Evolutionary conservation across 2,329 filamentous ascomycete genomes (phyloP).

Genomic region (Fusarium kyushuense): DNA sequence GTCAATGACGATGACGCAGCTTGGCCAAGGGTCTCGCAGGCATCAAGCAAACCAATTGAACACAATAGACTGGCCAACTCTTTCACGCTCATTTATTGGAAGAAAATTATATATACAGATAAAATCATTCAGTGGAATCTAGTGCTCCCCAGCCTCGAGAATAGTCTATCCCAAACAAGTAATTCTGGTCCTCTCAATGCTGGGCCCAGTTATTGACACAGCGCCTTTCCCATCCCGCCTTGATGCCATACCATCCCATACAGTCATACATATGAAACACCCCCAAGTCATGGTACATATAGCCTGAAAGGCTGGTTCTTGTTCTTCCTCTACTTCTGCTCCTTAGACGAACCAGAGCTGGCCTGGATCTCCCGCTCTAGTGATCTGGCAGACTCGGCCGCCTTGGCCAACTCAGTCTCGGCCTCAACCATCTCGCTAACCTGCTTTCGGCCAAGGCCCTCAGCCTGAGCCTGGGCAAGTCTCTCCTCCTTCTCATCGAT

Average conservation of each 20-base stretch:
- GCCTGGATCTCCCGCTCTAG: conserved; percentile 46
- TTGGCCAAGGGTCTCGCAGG: conserved; percentile 21
- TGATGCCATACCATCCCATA: conserved; percentile 47
- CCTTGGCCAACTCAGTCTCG: conserved; percentile 61
- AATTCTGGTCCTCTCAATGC: conserved; percentile 37
- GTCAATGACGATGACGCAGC: conserved; percentile 37
- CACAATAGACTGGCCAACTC: neutral
- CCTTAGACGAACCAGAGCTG: conserved; percentile 46
- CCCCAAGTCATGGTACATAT: conserved; percentile 44
- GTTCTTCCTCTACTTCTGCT: conserved; percentile 51
- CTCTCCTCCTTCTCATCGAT: conserved; percentile 95
- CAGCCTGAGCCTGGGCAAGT: conserved; percentile 62
- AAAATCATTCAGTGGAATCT: conserved; percentile 49
- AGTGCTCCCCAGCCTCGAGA: conserved; percentile 50
- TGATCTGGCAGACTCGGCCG: conserved; percentile 42
- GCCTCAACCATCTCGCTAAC: conserved; percentile 67
- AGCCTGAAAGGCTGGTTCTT: conserved; percentile 19
- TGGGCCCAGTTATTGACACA: conserved; percentile 46
- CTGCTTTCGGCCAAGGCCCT: conserved; percentile 61
- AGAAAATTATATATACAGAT: conserved; percentile 40
- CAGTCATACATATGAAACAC: conserved; percentile 51
- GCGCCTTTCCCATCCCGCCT: conserved; percentile 43
- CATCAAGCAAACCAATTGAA: neutral
- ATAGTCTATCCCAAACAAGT: conserved; percentile 46
- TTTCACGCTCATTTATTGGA: neutral